These are phyloP conservation scores for Curvularia hawaiiensis DNA, from an alignment of 2,329 filamentous ascomycete genomes.

Conservation along the genomic window DNA sequence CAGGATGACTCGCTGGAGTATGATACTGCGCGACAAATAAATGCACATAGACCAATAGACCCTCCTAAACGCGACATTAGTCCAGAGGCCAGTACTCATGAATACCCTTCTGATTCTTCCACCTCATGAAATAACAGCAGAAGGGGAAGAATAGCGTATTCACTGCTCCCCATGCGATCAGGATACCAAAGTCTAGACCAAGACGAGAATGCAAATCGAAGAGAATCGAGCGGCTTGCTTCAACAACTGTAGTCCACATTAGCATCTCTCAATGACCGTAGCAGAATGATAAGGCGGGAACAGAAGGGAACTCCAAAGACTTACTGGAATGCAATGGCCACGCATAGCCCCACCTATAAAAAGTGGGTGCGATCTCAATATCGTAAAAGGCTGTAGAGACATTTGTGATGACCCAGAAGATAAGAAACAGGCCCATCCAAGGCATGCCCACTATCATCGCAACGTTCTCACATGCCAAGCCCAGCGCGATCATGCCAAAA, in stretches of 20 bases:
- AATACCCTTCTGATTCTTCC: conserved; percentile 15
- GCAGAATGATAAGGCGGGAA: neutral
- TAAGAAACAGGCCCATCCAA: conserved; percentile 67
- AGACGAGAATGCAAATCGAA: conserved; percentile 65
- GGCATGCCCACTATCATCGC: conserved; percentile 66
- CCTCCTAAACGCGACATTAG: neutral
- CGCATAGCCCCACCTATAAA: conserved; percentile 67
- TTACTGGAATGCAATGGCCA: conserved; percentile 66
- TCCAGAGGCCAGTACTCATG: conserved; percentile 29
- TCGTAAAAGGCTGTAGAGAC: conserved; percentile 65
- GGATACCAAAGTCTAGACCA: conserved; percentile 64
- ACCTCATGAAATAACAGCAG: conserved; percentile 49
- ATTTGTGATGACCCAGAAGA: conserved; percentile 72
- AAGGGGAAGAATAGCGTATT: conserved; percentile 61
- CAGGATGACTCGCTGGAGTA: neutral
- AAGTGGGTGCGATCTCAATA: conserved; percentile 62
- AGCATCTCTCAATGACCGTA: neutral
- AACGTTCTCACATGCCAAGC: conserved; percentile 68
- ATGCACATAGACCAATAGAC: too few relatives aligned
- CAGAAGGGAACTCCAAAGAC: conserved; percentile 19
- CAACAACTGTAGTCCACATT: conserved; percentile 53
- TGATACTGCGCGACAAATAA: neutral
- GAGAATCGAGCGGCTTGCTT: conserved; percentile 63
- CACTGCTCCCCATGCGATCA: conserved; percentile 63
- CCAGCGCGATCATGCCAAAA: conserved; percentile 66